These are phyloP conservation scores for Xylariaceae sp. DNA, from an alignment of 2,329 filamentous ascomycete genomes.

Conservation along the genomic window DNA sequence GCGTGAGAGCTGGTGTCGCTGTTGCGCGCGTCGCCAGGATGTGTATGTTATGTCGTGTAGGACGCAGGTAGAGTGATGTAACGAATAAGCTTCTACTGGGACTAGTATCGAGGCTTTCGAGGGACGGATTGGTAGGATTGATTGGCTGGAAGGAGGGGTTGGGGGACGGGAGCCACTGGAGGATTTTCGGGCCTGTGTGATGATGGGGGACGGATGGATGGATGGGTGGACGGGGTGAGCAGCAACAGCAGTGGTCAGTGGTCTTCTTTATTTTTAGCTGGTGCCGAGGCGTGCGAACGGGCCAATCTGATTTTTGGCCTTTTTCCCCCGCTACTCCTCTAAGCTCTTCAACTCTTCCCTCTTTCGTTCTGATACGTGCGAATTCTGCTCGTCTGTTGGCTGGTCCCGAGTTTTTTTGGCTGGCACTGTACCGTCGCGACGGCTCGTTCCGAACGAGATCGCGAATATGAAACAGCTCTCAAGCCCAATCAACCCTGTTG, in stretches of 20 bases:
- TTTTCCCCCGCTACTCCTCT: background rate
- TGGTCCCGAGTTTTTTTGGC: background rate
- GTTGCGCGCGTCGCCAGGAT: slow-evolving; percentile 21
- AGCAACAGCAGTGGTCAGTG: background rate
- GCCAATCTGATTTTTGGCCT: too few species aligned
- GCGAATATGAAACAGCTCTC: background rate
- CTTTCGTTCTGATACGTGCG: slow-evolving; percentile 5
- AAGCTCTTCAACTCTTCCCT: background rate
- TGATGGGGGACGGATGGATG: background rate
- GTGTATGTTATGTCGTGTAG: slow-evolving; percentile 18
- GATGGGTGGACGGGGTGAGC: background rate
- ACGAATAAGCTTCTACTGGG: slow-evolving; percentile 37
- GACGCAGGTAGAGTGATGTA: slow-evolving; percentile 37
- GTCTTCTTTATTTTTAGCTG: too few species aligned
- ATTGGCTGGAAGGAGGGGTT: slow-evolving; percentile 37
- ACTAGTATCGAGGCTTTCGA: slow-evolving; percentile 30
- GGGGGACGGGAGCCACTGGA: slow-evolving; percentile 17
- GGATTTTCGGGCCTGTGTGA: slow-evolving; percentile 11
- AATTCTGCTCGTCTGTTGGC: slow-evolving; percentile 14
- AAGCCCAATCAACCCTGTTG: background rate
- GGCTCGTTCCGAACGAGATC: slow-evolving; percentile 4
- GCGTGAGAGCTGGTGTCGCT: slow-evolving; percentile 8
- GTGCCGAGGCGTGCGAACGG: too few species aligned
- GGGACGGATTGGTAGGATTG: slow-evolving; percentile 41
- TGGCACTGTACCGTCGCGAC: background rate